Percentiles rank a stretch among this genome's conserved stretches.
These are phyloP conservation scores for Rhizopogon rudus DNA, from an alignment of 768 basidiomycete species.

Conservation along the genomic window DNA sequence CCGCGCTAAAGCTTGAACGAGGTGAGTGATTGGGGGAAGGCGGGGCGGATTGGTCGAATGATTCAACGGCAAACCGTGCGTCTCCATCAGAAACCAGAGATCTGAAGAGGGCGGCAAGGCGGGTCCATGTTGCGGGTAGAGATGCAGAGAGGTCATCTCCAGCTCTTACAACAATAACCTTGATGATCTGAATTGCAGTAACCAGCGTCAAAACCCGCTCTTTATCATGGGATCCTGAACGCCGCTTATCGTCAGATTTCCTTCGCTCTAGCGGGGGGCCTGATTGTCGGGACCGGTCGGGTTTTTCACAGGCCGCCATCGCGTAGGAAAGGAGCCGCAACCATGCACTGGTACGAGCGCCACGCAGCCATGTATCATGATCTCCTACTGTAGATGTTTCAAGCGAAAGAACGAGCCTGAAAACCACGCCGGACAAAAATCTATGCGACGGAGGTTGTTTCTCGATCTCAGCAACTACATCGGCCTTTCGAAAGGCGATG, in stretches of 20 bases:
- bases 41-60: conserved; percentile 37
- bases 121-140: conserved; percentile 57
- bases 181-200: conserved; percentile 61
- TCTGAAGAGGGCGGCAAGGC: conserved; percentile 51
- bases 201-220: conserved; percentile 29
- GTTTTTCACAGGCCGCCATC: conserved; percentile 45
- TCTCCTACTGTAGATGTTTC: conserved; percentile 42
- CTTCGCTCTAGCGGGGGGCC: conserved; percentile 33
- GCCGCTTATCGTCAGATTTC: conserved; percentile 37
- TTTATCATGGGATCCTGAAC: conserved; percentile 12
- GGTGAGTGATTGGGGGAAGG: conserved; percentile 53
- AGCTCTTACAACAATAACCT: conserved; percentile 60
- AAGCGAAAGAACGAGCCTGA: conserved; percentile 55
- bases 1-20: conserved; percentile 28
- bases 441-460: conserved; percentile 49
- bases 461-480: conserved; percentile 54
- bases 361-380: conserved; percentile 43
- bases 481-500: conserved; percentile 44
- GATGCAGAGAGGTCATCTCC: conserved; percentile 51
- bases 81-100: conserved; percentile 51
- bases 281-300: conserved; percentile 19
- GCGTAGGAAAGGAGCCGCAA: conserved; percentile 55
- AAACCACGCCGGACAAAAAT: conserved; percentile 58
- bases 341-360: conserved; percentile 48
- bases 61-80: conserved; percentile 52